Base-by-base conservation (phyloP, 441 rosid genomes). In the Corymbia citriodora region DNA sequence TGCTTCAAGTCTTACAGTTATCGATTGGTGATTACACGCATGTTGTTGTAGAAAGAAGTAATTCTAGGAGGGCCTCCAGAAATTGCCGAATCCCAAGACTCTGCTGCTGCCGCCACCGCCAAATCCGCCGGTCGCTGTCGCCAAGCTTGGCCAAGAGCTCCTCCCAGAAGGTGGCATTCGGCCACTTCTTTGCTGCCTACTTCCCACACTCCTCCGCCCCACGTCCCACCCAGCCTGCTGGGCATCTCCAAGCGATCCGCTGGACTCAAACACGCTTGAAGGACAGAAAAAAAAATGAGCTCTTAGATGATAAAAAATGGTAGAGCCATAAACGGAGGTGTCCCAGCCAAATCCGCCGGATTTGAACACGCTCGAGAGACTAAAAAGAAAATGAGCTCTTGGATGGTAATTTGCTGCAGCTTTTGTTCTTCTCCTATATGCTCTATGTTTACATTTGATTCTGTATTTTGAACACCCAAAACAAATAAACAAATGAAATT, bases 141-240 rank as follows among this genome's bases (percentile, higher is more conserved):
- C 65, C n/a, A 0, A 25, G n/a, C 65, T 59, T 11, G 65, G n/a
- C 65, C 15, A 59, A 59, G 65, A 59, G 65, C 65, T 59, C 14
- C 65, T 25, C 65, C 65, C 65, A 11, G 65, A 59, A 0, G 65
- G 65, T 59, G 65, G 65, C 29, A 59, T 59, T 59, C 65, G 65
- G n/a, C 10, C 59, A 55, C 25, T 54, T 53, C 9, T 54, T 53
- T 8, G 59, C 59, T 55, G 4, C 59, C 59, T 55, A 3, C 59
- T 3, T 55, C 59, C 0, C 59, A 19, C 59, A 55, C 4, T 19
- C 59, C 10, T 10, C 52, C 13, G 0, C 59, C n/a, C 29, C 0
- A 0, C 10, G 65, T 23, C 65, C 65, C 29, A 25, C 65, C 65
- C n/a, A 1, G 65, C 65, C 65, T 59, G 65, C 14, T 0, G 65